Conservation (phyloP, 257 asterid genomes). For the Phtheirospermum japonicum region DNA sequence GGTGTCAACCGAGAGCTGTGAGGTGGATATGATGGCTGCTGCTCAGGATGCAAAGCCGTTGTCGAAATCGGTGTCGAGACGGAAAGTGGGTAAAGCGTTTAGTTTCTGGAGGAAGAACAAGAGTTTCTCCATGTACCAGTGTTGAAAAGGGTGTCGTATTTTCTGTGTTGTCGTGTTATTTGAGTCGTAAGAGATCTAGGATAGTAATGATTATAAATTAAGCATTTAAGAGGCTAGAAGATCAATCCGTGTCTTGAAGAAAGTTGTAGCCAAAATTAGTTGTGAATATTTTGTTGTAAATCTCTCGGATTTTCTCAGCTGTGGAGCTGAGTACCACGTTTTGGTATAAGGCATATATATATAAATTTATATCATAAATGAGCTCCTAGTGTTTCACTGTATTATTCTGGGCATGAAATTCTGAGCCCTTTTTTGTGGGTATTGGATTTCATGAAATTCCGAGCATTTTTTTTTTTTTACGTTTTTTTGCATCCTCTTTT, state of each 20-base stretch:
- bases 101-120: slow-evolving; percentile 77
- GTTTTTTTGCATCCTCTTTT: too few relatives aligned
- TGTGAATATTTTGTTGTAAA: slow-evolving; percentile 33
- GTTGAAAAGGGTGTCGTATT: slow-evolving; percentile 35
- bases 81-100: slow-evolving; percentile 59
- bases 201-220: slow-evolving; percentile 10
- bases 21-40: slow-evolving; percentile 18
- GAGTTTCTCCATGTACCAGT: slow-evolving; percentile 61
- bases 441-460: too few relatives aligned
- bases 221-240: not conserved
- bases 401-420: too few relatives aligned
- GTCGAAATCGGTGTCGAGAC: slow-evolving; percentile 67
- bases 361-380: too few relatives aligned
- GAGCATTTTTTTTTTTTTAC: too few relatives aligned
- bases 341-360: too few relatives aligned
- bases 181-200: slow-evolving; percentile 14
- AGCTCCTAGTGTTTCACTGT: too few relatives aligned
- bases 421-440: too few relatives aligned
- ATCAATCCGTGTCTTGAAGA: not conserved
- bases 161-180: slow-evolving; percentile 9
- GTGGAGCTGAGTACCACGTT: too few relatives aligned
- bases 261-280: slow-evolving; percentile 20
- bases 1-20: slow-evolving; percentile 31
- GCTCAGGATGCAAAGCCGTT: slow-evolving; percentile 48
- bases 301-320: too few relatives aligned